Evolutionary conservation across 23 red algal species (phyloP).

Genomic region (Gracilaria domingensis): DNA sequence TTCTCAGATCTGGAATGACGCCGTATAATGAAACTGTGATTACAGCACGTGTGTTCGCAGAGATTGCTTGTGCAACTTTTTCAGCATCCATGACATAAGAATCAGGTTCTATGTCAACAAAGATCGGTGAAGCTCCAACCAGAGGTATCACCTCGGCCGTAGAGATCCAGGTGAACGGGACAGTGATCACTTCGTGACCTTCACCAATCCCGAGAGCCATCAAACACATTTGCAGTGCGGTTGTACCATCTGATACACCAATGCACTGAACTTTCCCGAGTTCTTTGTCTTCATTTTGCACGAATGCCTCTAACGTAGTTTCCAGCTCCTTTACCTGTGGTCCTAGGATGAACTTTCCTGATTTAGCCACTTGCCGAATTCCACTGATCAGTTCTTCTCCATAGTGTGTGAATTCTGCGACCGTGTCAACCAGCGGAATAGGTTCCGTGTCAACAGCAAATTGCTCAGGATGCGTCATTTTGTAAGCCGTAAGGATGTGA

Average conservation of each 20-base stretch:
- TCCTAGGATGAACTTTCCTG: conserved; percentile 77
- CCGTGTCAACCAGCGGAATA: conserved; percentile 67
- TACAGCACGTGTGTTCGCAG: conserved; percentile 61
- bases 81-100: conserved; percentile 62
- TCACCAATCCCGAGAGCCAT: conserved; percentile 54
- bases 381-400: conserved; percentile 47
- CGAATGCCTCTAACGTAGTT: conserved; percentile 35
- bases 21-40: conserved; percentile 79
- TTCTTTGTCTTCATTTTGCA: conserved; percentile 26
- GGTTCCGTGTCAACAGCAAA: not conserved
- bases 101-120: conserved; percentile 70
- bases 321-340: conserved; percentile 62
- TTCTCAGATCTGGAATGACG: conserved; percentile 52
- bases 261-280: conserved; percentile 47
- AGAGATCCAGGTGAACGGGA: conserved; percentile 85
- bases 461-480: conserved; percentile 13
- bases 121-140: conserved; percentile 71
- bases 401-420: conserved; percentile 47
- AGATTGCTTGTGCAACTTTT: conserved; percentile 31
- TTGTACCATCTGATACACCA: conserved; percentile 73
- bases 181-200: conserved; percentile 69
- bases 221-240: conserved; percentile 73
- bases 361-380: conserved; percentile 53
- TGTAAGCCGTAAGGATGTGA: not conserved
- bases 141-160: conserved; percentile 73